phyloP scores from a whole-genome alignment of 2,329 filamentous ascomycete species.

The Nemania serpens region DNA sequence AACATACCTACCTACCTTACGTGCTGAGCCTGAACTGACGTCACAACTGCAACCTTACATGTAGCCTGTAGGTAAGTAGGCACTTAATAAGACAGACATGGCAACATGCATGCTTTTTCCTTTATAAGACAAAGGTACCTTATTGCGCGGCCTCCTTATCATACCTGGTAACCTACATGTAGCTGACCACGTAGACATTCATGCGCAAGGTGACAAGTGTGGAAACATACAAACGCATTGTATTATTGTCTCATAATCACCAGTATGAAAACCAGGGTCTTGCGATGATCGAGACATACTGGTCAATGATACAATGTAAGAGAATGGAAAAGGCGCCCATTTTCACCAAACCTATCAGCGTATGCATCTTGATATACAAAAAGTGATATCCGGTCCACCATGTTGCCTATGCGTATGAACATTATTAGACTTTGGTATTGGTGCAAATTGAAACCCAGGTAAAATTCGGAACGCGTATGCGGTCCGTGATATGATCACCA shows the following conservation, averaged over 20 bases:
- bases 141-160: not conserved
- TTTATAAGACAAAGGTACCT: not conserved
- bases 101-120: not conserved
- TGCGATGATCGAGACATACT: not conserved
- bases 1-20: not conserved
- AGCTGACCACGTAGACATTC: not conserved
- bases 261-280: not conserved
- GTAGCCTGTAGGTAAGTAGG: too few relatives aligned
- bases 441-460: not conserved
- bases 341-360: not conserved
- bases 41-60: slow-evolving; percentile 8
- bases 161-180: not conserved
- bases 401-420: not conserved
- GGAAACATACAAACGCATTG: too few relatives aligned
- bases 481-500: not conserved
- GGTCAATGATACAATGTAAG: not conserved
- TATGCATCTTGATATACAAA: not conserved
- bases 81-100: too few relatives aligned
- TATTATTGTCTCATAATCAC: too few relatives aligned
- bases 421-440: not conserved
- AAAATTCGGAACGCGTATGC: too few relatives aligned
- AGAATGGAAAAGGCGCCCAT: too few relatives aligned
- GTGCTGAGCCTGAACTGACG: slow-evolving; percentile 5
- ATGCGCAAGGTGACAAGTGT: too few relatives aligned
- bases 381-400: not conserved